Base-by-base conservation (phyloP, 129 eudicot species). In the Flaveria brownii region DNA sequence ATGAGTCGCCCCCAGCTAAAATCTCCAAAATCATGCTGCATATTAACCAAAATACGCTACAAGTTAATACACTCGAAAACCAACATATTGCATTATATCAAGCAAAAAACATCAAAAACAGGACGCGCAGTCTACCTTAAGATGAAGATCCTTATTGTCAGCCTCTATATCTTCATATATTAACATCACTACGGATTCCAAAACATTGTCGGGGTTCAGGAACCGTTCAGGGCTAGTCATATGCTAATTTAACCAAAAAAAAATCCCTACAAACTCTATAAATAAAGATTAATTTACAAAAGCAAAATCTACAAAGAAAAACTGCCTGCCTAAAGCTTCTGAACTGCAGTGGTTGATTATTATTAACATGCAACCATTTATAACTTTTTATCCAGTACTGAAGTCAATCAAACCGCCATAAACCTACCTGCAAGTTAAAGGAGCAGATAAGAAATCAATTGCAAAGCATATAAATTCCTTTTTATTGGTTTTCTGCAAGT, bases 291-390 rank as follows among this genome's bases (percentile, higher is more conserved):
- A 55, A 47, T 74, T 67, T 80, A 80, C 80, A 80, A 74, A 73
- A n/a, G 41, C 66, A 60, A 78, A 70, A 78, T 71, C 82, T 78
- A 78, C 77, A 73, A 73, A 80, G 41, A 36, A 36, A 63, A 72
- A 33, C 46, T 16, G 55, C 73, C 55, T 8, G 60, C 46, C 61
- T 46, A 26, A 42, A 73, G 39, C 69, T 23, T 61, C 42, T 12
- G 42, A 26, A 61, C 13, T 46, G 46, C 70, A 59, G 56, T 25
- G 56, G 57, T 41, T 74, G 78, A 42, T 74, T 42, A 62, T 61
- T 74, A 46, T 45, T 74, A 74, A 74, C 78, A 74, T 61, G 61
- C 78, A 74, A 74, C 78, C 60, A 45, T 36, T 73, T 22, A 15
- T 65, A 20, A 42, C 69, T 18, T 73, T 59, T 26, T 68, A 57